phyloP scores from a whole-genome alignment of 257 asterid species.

The Przewalskia tangutica region DNA sequence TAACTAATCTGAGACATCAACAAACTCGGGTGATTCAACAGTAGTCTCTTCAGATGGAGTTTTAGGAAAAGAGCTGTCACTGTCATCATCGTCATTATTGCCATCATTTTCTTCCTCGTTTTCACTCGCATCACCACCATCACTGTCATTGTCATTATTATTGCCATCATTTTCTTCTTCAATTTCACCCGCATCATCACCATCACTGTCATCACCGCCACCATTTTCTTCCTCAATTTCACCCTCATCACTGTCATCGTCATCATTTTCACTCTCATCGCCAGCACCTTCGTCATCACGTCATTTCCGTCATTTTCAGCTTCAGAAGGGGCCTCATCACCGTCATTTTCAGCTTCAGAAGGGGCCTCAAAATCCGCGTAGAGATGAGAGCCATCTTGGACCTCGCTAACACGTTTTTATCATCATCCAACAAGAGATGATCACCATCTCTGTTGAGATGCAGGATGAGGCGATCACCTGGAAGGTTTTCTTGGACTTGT shows the following conservation, averaged over 20 bases:
- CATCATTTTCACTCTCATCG: too few relatives aligned
- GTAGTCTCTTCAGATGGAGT: background rate
- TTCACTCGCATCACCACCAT: too few relatives aligned
- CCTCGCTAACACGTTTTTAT: conserved; percentile 29
- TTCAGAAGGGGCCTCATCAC: too few relatives aligned
- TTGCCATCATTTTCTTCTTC: too few relatives aligned
- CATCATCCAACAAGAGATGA: conserved; percentile 13
- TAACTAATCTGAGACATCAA: background rate
- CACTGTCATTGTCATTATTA: too few relatives aligned
- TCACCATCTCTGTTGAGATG: conserved; percentile 19
- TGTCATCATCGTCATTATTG: background rate
- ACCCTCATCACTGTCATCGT: too few relatives aligned
- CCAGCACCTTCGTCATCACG: too few relatives aligned
- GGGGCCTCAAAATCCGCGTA: conserved; percentile 26
- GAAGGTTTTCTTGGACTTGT: conserved; percentile 44
- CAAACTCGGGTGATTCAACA: background rate
- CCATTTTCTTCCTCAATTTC: too few relatives aligned
- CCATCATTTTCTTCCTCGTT: too few relatives aligned
- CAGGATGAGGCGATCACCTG: conserved; percentile 38
- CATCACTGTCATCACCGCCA: too few relatives aligned
- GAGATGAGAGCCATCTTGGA: conserved; percentile 48
- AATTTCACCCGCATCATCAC: too few relatives aligned
- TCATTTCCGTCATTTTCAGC: too few relatives aligned
- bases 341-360: background rate
- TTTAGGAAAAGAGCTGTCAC: background rate